phyloP scores from a whole-genome alignment of 2,329 filamentous ascomycete species.

The Hymenoscyphus repandus region DNA sequence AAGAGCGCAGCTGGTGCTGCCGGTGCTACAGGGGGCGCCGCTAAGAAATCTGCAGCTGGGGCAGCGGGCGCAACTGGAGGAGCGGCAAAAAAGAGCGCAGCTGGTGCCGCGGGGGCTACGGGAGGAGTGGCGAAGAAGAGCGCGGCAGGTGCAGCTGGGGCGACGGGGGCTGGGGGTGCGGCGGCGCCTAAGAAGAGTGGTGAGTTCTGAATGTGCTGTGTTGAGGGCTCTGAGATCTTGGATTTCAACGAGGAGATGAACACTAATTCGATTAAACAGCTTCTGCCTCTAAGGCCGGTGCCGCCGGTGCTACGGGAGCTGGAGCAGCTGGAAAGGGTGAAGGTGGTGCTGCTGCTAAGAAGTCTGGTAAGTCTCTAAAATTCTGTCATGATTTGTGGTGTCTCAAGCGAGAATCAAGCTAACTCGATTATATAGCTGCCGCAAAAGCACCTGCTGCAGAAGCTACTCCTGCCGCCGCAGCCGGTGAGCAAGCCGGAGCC shows the following conservation, averaged over 20 bases:
- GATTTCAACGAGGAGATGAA: too few relatives aligned
- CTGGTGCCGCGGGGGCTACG: not conserved
- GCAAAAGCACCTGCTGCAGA: not conserved
- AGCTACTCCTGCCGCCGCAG: not conserved
- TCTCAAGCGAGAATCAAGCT: not conserved
- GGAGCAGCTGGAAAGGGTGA: not conserved
- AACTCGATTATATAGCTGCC: not conserved
- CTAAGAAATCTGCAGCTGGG: not conserved
- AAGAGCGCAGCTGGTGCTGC: not conserved
- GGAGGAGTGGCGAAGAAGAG: not conserved
- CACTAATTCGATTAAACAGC: not conserved
- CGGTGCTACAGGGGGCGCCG: not conserved
- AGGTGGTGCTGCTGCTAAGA: not conserved
- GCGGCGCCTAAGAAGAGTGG: too few relatives aligned
- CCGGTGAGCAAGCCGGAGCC: not conserved
- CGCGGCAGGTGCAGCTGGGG: not conserved
- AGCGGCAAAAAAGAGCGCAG: not conserved
- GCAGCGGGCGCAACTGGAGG: not conserved
- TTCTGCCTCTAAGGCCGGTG: not conserved
- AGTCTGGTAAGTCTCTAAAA: not conserved
- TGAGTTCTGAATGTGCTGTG: too few relatives aligned
- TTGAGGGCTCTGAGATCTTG: too few relatives aligned
- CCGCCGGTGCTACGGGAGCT: not conserved
- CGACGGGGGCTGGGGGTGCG: not conserved
- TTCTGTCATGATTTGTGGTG: not conserved